Evolutionary conservation across 2,329 filamentous ascomycete genomes (phyloP), one percentile per base, ranked within the genome.

Genomic region (Escovopsis sp.): DNA sequence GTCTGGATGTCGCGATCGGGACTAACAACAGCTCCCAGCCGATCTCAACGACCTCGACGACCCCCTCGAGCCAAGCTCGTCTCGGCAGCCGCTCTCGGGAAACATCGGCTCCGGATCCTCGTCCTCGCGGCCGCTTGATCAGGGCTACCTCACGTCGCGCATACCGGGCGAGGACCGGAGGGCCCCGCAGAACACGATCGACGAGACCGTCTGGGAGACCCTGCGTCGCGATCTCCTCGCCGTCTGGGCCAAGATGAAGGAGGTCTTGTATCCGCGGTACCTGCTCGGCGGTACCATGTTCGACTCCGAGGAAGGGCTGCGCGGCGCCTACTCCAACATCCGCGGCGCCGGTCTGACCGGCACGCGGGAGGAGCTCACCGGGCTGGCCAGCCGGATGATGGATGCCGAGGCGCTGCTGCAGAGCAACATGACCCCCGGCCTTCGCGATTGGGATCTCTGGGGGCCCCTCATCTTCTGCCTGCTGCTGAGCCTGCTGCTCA

Each of bases 401-500:
- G 76, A 81, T 58, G 62, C 75, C n/a, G 76, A 81, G 57, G 59
- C 66, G 33, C 58, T 81, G 50, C 63, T 79, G 33, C 71, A 74
- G 58, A 77, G 72, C 50, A 74, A 75, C 57, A 93, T 95, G 85
- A 89, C 81, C 50, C 84, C 93, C 40, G 88, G 88, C 1, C 65
- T 96, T 56, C 71, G 89, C 47, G 88, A 98, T 65, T 98, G 91
- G 91, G 91, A 98, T 70, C 74, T 98, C 40, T 98, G 91, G 91
- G 91, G 91, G 0, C 91, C 91, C 31, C 68, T 98, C 43, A 79
- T 98, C 49, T 98, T 98, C 67, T 95, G 89, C 54, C 66, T 98
- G 50, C 67, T 94, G 44, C 68, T 98, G 44, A 89, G 85, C 51
- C 72, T 94, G 61, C 76, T 98, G 52, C 69, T 98, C 44, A 94